Conservation (phyloP, 2,329 filamentous ascomycete genomes). For the Drechslerella coelobrocha region DNA sequence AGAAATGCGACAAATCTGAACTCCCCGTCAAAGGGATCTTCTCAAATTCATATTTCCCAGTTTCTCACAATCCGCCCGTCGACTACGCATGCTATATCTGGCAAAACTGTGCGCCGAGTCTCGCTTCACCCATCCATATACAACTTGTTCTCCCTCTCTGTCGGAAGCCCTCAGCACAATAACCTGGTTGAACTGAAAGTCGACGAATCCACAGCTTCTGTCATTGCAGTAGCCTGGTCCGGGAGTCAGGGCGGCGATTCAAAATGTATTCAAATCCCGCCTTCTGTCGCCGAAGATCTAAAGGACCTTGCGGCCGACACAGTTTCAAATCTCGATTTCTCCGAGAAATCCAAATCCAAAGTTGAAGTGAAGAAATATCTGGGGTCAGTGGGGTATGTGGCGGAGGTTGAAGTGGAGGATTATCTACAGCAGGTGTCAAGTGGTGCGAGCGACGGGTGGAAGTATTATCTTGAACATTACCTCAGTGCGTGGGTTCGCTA, state of each 20-base stretch:
- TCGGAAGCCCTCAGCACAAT: conserved; percentile 41
- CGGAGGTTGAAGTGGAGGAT: conserved; percentile 51
- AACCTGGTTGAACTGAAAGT: conserved; percentile 41
- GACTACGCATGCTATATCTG: conserved; percentile 32
- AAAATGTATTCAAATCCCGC: conserved; percentile 45
- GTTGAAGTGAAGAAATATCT: conserved; percentile 53
- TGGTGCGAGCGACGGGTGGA: conserved; percentile 52
- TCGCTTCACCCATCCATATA: conserved; percentile 47
- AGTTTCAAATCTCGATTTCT: conserved; percentile 23
- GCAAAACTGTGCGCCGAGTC: conserved; percentile 36
- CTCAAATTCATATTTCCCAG: conserved; percentile 38
- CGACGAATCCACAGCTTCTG: conserved; percentile 28
- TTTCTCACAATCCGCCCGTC: conserved; percentile 34
- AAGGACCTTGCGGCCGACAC: conserved; percentile 15
- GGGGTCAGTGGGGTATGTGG: conserved; percentile 48
- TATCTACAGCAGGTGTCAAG: conserved; percentile 41
- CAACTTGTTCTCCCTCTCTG: conserved; percentile 42
- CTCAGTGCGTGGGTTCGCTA: conserved; percentile 51
- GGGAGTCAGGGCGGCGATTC: conserved; percentile 38
- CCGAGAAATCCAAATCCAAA: conserved; percentile 49
- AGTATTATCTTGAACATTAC: conserved; percentile 54
- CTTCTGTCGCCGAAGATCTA: conserved; percentile 35
- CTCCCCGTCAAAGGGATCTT: conserved; percentile 38
- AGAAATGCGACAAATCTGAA: conserved; percentile 42
- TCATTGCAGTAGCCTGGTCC: conserved; percentile 42